Evolutionary conservation across 352 stramenopile genomes (phyloP), one percentile per base, ranked within the genome.

Genomic region (Pythium dissimile): DNA sequence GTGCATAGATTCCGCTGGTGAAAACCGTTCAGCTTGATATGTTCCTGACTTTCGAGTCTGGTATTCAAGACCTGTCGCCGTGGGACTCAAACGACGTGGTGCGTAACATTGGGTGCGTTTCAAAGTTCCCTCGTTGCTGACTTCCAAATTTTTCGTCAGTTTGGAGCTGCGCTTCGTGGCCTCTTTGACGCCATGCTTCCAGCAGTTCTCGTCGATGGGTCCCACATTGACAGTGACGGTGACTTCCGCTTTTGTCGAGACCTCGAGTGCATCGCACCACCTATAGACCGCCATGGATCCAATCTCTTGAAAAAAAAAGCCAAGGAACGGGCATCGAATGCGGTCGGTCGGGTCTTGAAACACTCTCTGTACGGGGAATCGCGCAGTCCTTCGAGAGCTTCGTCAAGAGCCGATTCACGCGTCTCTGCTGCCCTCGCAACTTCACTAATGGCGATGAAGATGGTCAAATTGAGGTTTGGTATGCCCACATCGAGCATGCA

Each of bases 401-500:
- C 51, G 7, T 67, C 59, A 9, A 43, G 59, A 20, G 27, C 51
- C 3, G 31, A 54, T 5, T 60, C 58, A 3, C 58, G 49, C 12
- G 43, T 49, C 2, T 66, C 52, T 1, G 18, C 52, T 18, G 62
- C 58, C 1, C 30, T 80, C 28, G 54, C 60, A 6, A 69, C 49
- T 12, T 54, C 56, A 1, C 53, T 60, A 6, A 32, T 75, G 13
- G 58, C 62, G 1, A 62, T 76, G 18, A 75, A 70, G 47, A 47
- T 81, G 30, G 46, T 69, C 5, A 56, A 43, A 16, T 34, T 62
- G 13, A 44, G 35, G 10, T 55, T 62, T 32, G 38, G 30, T 16
- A 50, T 38, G 4, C 21, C 34, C 16, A 15, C 34, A 13, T 11
- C n/a, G 15, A 58, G 50, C 21, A 44, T 18, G 13, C 42, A 60